Evolutionary conservation across 164 flowering plant species (phyloP), one percentile per base, ranked within the genome.

Genomic region (Chloranthus sessilifolius): DNA sequence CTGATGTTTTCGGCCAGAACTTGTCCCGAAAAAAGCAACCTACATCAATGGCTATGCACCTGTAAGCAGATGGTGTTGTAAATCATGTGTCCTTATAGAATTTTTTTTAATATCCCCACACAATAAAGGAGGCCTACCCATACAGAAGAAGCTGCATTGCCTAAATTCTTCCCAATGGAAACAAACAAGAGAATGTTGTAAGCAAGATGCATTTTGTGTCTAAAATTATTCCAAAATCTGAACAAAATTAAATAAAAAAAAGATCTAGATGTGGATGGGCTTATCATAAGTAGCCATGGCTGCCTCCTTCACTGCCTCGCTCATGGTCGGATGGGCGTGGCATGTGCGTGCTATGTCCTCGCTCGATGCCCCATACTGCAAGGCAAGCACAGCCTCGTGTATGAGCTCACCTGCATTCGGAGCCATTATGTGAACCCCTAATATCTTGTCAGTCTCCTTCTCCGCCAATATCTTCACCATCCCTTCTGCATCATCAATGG

Each of bases 231-330:
- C 52, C 27, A 31, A 49, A 49, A 34, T 21, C 30, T 7, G 21
- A 19, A 34, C 6, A 30, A 44, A 44, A 14, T 17, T 5, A 42
- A 17, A 14, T 14, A 11, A 24, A 7, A 2, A 12, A 34, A 26
- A 25, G 9, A 50, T 43, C 50, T 62, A 68, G 39, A 90, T 83
- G 75, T 90, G 98, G 62, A 90, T 90, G 66, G 98, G 80, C 73
- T 90, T 90, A 75, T 87, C 98, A 39, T 84, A 81, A 30, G 98
- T 87, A 28, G 98, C 98, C 95, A 90, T 87, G 12, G 98, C 98
- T 39, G 98, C 98, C 65, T 90, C 98, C 70, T 87, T 87, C 67
- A 90, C 37, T 5, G 98, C 98, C 72, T 90, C 98, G 40, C 94
- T 82, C 94, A 90, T 77, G 9, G 98, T 87, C 15, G 98, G 98